Conservation (phyloP, 2,329 filamentous ascomycete genomes). For the Ophiostoma australiae region DNA sequence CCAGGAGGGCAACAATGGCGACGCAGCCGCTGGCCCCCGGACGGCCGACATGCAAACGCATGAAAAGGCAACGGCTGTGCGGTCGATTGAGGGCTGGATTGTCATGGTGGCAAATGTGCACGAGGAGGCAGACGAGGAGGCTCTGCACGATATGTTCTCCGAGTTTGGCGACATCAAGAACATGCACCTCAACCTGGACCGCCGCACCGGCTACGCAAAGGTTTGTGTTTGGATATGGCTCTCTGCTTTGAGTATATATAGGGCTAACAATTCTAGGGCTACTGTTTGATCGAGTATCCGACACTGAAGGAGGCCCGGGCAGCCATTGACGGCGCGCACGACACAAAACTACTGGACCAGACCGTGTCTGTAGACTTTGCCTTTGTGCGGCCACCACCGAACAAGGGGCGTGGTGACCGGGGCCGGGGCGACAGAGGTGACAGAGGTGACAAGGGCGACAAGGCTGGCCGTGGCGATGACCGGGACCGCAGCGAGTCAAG, state of each 20-base stretch:
- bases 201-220: conserved; percentile 82
- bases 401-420: conserved; percentile 43
- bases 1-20: conserved; percentile 16
- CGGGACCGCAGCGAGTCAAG: conserved; percentile 19
- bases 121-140: conserved; percentile 81
- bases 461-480: conserved; percentile 7
- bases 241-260: no score
- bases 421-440: conserved; percentile 35
- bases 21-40: conserved; percentile 19
- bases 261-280: conserved; percentile 56
- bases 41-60: conserved; percentile 63
- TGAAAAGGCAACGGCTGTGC: conserved; percentile 71
- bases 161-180: conserved; percentile 87
- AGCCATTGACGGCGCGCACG: conserved; percentile 76
- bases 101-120: conserved; percentile 81
- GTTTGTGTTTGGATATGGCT: conserved; percentile 39
- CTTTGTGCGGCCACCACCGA: conserved; percentile 73
- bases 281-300: conserved; percentile 78
- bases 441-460: conserved; percentile 12
- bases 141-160: conserved; percentile 73
- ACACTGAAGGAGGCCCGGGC: conserved; percentile 73
- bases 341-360: conserved; percentile 74
- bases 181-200: conserved; percentile 74
- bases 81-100: conserved; percentile 87
- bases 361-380: conserved; percentile 78